A percentile compares a stretch with the other conserved stretches of the same genome.
Conservation (phyloP, 495 filamentous ascomycete species). For the Annulohypoxylon moriforme region DNA sequence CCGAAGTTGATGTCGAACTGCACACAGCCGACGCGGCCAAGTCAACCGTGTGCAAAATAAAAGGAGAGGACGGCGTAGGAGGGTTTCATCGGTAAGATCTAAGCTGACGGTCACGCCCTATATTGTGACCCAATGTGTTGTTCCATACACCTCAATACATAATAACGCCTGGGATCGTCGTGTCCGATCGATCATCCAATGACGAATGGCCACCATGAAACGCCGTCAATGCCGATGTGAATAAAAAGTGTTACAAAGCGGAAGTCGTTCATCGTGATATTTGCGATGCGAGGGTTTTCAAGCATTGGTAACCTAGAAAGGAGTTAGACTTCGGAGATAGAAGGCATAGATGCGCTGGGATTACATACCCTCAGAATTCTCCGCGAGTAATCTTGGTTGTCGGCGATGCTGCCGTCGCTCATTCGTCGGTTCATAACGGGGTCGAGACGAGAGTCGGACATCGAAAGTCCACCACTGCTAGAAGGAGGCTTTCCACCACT, state of each 20-base stretch:
- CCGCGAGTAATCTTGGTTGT: conserved; percentile 97
- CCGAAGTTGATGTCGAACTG: conserved; percentile 37
- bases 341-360: background rate
- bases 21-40: conserved; percentile 32
- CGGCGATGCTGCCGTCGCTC: conserved; percentile 97
- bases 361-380: conserved; percentile 87
- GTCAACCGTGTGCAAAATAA: conserved; percentile 44
- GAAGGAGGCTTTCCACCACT: conserved; percentile 67
- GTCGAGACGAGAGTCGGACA: conserved; percentile 87
- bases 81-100: conserved; percentile 42
- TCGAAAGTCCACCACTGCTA: conserved; percentile 67
- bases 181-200: conserved; percentile 57
- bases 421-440: conserved; percentile 89
- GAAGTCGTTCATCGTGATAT: conserved; percentile 62
- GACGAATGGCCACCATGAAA: conserved; percentile 58
- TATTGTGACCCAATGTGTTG: conserved; percentile 47
- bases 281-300: conserved; percentile 51
- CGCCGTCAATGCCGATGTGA: conserved; percentile 64
- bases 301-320: conserved; percentile 66
- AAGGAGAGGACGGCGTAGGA: conserved; percentile 61
- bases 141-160: conserved; percentile 52
- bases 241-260: conserved; percentile 54
- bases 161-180: conserved; percentile 52
- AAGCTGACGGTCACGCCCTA: conserved; percentile 45
- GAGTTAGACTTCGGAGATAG: conserved; percentile 42